A percentile compares a stretch with the other conserved stretches of the same genome.
phyloP scores from a whole-genome alignment of 2,329 filamentous ascomycete species.

The Scleromitrula shiraiana region DNA sequence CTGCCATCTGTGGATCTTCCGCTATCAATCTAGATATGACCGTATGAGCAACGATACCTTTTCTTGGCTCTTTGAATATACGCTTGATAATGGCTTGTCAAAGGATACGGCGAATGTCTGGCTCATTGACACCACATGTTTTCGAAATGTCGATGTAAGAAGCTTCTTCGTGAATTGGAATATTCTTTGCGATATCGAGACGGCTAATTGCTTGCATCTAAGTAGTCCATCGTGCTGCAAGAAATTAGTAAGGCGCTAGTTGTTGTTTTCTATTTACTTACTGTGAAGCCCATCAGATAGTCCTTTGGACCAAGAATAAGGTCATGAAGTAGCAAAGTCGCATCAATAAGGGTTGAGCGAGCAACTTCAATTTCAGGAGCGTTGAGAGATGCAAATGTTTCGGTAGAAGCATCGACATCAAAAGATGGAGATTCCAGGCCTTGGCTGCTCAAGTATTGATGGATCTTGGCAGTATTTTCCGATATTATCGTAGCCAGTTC shows the following conservation, averaged over 20 bases:
- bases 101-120: constrained; percentile 13
- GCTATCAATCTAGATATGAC: constrained; percentile 17
- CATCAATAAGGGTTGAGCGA: neutral
- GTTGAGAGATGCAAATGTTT: neutral
- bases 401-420: neutral
- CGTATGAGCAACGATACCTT: constrained; percentile 17
- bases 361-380: neutral
- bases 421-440: neutral
- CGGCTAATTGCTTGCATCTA: constrained; percentile 20
- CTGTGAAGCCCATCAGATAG: neutral
- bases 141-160: constrained; percentile 20
- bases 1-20: constrained; percentile 10
- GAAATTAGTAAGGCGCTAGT: neutral
- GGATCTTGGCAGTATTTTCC: neutral
- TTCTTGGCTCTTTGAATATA: constrained; percentile 19
- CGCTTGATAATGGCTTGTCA: constrained; percentile 20
- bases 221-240: neutral
- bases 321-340: neutral
- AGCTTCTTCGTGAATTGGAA: constrained; percentile 15
- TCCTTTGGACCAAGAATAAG: neutral
- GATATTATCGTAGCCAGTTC: neutral
- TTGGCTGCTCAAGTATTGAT: neutral
- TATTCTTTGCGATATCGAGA: constrained; percentile 15
- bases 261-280: neutral
- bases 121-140: constrained; percentile 11